Conservation (phyloP, 331 rosid species). For the Quercus phellos region DNA sequence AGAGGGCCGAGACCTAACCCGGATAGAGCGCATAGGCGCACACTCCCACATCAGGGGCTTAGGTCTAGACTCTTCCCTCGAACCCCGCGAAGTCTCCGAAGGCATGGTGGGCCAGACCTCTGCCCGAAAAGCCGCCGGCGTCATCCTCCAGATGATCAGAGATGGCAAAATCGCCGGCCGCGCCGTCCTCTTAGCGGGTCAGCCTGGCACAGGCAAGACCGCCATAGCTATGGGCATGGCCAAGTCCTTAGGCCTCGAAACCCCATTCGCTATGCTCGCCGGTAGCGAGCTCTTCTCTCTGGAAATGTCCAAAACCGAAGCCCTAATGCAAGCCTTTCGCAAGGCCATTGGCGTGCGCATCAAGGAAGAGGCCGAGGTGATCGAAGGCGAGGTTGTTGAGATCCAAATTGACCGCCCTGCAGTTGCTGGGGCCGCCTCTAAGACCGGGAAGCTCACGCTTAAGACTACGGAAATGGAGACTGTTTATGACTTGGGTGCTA, state of each 20-base stretch:
- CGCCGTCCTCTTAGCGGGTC: conserved; percentile 82
- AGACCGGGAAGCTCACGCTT: conserved; percentile 81
- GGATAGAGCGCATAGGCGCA: conserved; percentile 96
- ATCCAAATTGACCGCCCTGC: conserved; percentile 90
- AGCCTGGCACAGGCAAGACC: conserved; percentile 94
- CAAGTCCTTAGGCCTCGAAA: conserved; percentile 74
- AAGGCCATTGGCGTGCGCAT: conserved; percentile 84
- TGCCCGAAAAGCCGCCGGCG: conserved; percentile 92
- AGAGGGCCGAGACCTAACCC: conserved; percentile 85
- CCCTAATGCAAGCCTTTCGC: conserved; percentile 73
- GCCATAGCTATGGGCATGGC: conserved; percentile 99
- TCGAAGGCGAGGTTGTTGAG: conserved; percentile 95
- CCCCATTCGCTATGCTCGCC: conserved; percentile 86
- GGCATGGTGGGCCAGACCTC: conserved; percentile 96
- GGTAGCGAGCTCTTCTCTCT: conserved; percentile 87
- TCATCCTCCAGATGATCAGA: conserved; percentile 83
- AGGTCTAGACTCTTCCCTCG: conserved; percentile 86
- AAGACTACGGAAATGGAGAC: conserved; percentile 99
- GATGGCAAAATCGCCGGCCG: conserved; percentile 95
- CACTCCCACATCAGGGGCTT: conserved; percentile 98
- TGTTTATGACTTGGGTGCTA: conserved; percentile 84
- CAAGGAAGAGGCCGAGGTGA: conserved; percentile 90
- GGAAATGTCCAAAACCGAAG: conserved; percentile 85
- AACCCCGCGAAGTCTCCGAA: conserved; percentile 82
- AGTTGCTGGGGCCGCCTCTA: conserved; percentile 71